phyloP scores from a whole-genome alignment of 148 eudicot species.

The Vaccinium darrowii region DNA sequence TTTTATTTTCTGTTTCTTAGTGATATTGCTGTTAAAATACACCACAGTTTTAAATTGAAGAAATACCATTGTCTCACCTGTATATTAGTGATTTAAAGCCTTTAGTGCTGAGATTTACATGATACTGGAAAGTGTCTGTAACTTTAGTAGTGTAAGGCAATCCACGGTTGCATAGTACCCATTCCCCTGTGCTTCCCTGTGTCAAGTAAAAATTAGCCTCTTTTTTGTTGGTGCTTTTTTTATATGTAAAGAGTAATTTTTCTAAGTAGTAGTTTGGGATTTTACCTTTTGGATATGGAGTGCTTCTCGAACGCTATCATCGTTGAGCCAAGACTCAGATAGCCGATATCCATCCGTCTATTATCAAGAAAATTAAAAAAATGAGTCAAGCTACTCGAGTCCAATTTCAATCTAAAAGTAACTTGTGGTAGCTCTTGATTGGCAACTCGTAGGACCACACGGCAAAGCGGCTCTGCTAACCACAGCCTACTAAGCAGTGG shows the following conservation, averaged over 20 bases:
- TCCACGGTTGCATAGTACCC: constrained; percentile 26
- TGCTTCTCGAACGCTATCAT: constrained; percentile 26
- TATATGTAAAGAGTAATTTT: not conserved
- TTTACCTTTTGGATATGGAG: constrained; percentile 32
- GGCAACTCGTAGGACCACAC: too few species aligned
- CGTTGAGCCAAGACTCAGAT: constrained; percentile 17
- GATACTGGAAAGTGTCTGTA: not conserved
- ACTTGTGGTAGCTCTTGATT: too few species aligned
- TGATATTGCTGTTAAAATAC: not conserved
- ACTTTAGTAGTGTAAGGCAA: constrained; percentile 8
- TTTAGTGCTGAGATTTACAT: constrained; percentile 24
- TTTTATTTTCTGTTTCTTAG: not conserved
- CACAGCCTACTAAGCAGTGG: too few species aligned
- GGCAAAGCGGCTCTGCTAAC: too few species aligned
- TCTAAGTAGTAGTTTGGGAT: not conserved
- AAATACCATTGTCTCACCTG: constrained; percentile 20
- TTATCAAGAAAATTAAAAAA: not conserved
- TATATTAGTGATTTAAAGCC: constrained; percentile 33
- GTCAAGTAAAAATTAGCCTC: not conserved
- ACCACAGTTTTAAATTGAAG: not conserved
- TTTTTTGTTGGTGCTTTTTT: too few species aligned
- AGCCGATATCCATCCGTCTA: constrained; percentile 29
- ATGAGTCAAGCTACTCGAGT: not conserved
- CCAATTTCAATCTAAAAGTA: too few species aligned
- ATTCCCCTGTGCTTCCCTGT: constrained; percentile 27